Evolutionary conservation across 2,329 filamentous ascomycete species (phyloP).

Genomic region (Neoarthrinium moseri): DNA sequence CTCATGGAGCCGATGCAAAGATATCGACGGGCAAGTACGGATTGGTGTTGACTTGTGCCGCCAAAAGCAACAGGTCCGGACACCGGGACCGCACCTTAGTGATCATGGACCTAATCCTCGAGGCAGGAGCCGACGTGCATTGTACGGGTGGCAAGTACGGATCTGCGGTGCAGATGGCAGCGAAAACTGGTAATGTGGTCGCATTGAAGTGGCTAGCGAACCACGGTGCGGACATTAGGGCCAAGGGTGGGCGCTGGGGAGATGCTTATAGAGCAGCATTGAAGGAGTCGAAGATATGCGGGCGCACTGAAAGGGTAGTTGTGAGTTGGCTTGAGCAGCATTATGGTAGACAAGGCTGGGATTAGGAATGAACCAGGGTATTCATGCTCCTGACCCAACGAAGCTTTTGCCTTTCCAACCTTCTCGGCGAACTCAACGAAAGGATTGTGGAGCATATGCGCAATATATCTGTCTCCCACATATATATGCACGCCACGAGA

Average conservation of each 20-base stretch:
- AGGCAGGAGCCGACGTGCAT: neutral
- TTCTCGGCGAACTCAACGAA: too few relatives aligned
- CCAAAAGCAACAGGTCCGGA: neutral
- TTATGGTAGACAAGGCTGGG: neutral
- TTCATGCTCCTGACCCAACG: too few relatives aligned
- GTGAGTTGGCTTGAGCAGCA: neutral
- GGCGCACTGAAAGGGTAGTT: neutral
- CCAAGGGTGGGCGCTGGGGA: neutral
- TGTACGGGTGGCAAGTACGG: conserved; percentile 12
- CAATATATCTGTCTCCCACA: too few relatives aligned
- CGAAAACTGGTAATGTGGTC: neutral
- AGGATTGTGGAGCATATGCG: too few relatives aligned
- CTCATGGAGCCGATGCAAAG: conserved; percentile 16
- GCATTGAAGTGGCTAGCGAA: neutral
- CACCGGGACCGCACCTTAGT: neutral
- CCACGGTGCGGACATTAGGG: neutral
- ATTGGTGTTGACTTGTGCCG: conserved; percentile 15
- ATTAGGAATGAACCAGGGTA: too few relatives aligned
- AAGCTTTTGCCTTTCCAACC: too few relatives aligned
- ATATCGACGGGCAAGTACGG: conserved; percentile 13
- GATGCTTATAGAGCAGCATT: neutral
- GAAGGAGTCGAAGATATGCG: neutral
- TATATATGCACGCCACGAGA: too few relatives aligned
- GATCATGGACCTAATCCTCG: neutral
- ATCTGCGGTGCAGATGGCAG: conserved; percentile 15